phyloP scores from a whole-genome alignment of 1,284 basidiomycete genomes.

The Moesziomyces sp. region DNA sequence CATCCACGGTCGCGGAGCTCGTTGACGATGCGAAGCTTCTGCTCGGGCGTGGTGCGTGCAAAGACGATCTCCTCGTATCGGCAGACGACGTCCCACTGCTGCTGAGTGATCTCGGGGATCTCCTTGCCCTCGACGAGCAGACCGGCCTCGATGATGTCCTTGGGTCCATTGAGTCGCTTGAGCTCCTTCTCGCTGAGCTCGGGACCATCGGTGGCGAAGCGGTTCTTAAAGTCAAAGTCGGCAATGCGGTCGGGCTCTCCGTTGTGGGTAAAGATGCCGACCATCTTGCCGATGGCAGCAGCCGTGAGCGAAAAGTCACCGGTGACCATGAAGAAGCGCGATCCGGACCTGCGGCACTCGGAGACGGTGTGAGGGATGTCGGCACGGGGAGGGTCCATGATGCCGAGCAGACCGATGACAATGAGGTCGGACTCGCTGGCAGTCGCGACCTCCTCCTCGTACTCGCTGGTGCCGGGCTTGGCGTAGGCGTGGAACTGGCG shows the following conservation, averaged over 20 bases:
- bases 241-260: conserved; percentile 67
- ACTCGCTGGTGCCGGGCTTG: conserved; percentile 33
- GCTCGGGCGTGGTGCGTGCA: conserved; percentile 77
- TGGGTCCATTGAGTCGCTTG: conserved; percentile 32
- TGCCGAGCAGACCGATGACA: conserved; percentile 75
- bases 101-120: conserved; percentile 30
- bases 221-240: conserved; percentile 63
- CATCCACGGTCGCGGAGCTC: conserved; percentile 73
- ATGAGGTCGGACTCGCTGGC: conserved; percentile 70
- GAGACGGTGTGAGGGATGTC: conserved; percentile 74
- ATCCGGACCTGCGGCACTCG: conserved; percentile 74
- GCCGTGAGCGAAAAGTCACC: conserved; percentile 74
- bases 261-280: conserved; percentile 73
- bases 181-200: conserved; percentile 49
- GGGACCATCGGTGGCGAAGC: conserved; percentile 12
- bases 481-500: conserved; percentile 57
- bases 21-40: conserved; percentile 77
- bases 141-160: conserved; percentile 36
- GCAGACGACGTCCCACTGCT: conserved; percentile 71
- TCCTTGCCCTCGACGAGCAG: conserved; percentile 42
- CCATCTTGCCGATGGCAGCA: conserved; percentile 74
- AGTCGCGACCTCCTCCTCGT: conserved; percentile 38
- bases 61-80: conserved; percentile 78
- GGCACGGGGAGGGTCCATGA: conserved; percentile 75
- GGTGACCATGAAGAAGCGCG: conserved; percentile 78